Evolutionary conservation across 2,329 filamentous ascomycete genomes (phyloP).

Genomic region (Aphanocladium album): DNA sequence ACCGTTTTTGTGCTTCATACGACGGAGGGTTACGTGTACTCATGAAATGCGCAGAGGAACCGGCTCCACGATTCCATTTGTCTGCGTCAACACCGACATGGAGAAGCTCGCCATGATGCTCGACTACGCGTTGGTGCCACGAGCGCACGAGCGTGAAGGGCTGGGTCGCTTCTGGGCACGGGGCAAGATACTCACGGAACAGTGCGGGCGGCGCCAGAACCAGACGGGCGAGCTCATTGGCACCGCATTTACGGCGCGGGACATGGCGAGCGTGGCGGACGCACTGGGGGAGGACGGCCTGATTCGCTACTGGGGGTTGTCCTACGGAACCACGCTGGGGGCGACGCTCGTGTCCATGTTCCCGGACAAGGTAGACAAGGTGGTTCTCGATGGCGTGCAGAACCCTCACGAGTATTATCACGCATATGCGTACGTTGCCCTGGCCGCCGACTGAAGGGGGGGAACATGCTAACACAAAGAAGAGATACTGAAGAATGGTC

Average conservation of each 20-base stretch:
- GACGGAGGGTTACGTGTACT: too few relatives aligned
- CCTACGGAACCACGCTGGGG: constrained; percentile 37
- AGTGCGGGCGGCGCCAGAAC: constrained; percentile 14
- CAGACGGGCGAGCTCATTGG: constrained; percentile 22
- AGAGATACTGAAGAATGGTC: constrained; percentile 22
- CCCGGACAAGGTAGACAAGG: constrained; percentile 32
- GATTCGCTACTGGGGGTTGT: constrained; percentile 31
- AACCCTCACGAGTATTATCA: constrained; percentile 29
- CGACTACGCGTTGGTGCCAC: not conserved
- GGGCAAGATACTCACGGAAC: constrained; percentile 14
- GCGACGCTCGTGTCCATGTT: constrained; percentile 35
- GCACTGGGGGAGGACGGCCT: constrained; percentile 27
- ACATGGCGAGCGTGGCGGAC: constrained; percentile 32
- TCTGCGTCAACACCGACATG: constrained; percentile 15
- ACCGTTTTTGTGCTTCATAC: too few relatives aligned
- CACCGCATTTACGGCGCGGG: constrained; percentile 29
- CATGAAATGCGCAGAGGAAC: constrained; percentile 15
- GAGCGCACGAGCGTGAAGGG: not conserved
- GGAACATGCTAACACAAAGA: too few relatives aligned
- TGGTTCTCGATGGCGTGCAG: constrained; percentile 33
- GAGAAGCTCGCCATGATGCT: constrained; percentile 7
- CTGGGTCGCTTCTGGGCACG: too few relatives aligned
- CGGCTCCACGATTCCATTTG: constrained; percentile 17
- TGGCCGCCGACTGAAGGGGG: too few relatives aligned
- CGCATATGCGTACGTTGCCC: constrained; percentile 12